These are phyloP conservation scores for Aurantiochytrium sp. DNA, from an alignment of 108 stramenopile species.

Conservation along the genomic window DNA sequence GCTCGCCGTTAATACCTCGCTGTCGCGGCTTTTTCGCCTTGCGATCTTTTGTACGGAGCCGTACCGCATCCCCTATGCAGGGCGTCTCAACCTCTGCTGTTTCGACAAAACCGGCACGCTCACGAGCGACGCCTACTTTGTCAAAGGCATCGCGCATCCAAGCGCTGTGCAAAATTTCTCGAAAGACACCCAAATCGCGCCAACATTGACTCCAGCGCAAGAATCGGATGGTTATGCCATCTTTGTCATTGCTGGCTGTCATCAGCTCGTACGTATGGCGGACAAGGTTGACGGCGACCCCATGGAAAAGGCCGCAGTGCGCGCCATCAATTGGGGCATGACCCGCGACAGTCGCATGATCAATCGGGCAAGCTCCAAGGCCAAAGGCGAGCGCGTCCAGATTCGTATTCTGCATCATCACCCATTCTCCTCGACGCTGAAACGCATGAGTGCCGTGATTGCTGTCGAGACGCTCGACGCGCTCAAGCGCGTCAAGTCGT, in stretches of 20 bases:
- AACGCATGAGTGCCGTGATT: constrained; percentile 73
- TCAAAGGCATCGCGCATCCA: constrained; percentile 61
- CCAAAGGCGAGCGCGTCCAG: not conserved
- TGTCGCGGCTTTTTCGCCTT: constrained; percentile 62
- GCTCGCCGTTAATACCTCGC: constrained; percentile 84
- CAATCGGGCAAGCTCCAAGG: constrained; percentile 7
- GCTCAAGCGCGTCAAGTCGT: constrained; percentile 29
- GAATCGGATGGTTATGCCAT: constrained; percentile 35
- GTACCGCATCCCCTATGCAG: constrained; percentile 87
- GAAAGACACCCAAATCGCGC: not conserved
- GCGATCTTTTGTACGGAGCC: constrained; percentile 89
- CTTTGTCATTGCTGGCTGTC: constrained; percentile 78
- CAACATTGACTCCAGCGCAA: not conserved
- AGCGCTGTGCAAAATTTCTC: not conserved
- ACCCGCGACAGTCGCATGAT: constrained; percentile 22
- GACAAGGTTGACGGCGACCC: constrained; percentile 75
- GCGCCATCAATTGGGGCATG: constrained; percentile 65
- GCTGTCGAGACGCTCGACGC: constrained; percentile 25
- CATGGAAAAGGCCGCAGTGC: constrained; percentile 78
- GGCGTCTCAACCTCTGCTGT: constrained; percentile 77
- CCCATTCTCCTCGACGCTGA: constrained; percentile 71
- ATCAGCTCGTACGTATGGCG: constrained; percentile 59
- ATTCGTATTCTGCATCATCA: constrained; percentile 56
- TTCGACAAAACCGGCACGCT: constrained; percentile 98
- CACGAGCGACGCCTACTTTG: constrained; percentile 78